Evolutionary conservation across 192 early-diverging fungal species (phyloP).

Genomic region (Umbelopsis sp.): DNA sequence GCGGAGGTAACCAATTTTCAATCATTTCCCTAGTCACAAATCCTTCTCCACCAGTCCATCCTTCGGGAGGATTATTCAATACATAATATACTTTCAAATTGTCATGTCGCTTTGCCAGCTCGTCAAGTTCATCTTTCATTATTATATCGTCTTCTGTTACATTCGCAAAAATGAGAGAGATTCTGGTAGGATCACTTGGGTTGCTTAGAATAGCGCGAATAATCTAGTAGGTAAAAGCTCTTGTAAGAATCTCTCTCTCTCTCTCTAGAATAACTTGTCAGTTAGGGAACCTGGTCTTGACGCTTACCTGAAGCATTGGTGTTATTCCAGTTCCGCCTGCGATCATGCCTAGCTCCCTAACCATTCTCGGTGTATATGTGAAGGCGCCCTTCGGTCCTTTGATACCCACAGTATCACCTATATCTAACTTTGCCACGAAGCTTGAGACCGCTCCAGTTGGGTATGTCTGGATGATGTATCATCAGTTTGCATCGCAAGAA

Average conservation of each 20-base stretch:
- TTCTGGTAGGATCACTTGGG: constrained; percentile 62
- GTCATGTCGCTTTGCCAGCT: constrained; percentile 53
- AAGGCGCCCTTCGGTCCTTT: constrained; percentile 74
- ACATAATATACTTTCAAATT: constrained; percentile 71
- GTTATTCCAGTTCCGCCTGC: constrained; percentile 79
- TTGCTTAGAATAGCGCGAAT: constrained; percentile 63
- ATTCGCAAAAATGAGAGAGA: constrained; percentile 75
- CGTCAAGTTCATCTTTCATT: constrained; percentile 62
- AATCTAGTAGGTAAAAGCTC: constrained; percentile 42
- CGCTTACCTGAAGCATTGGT: constrained; percentile 52
- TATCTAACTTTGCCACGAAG: constrained; percentile 55
- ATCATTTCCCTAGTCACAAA: constrained; percentile 74
- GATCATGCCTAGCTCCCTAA: constrained; percentile 65
- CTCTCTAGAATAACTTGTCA: neutral
- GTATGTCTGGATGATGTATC: constrained; percentile 41
- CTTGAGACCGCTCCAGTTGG: constrained; percentile 52
- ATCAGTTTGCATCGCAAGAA: neutral
- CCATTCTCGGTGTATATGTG: constrained; percentile 63
- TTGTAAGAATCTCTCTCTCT: no score
- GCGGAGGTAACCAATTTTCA: constrained; percentile 64
- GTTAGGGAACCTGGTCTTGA: neutral
- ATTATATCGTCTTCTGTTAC: constrained; percentile 67
- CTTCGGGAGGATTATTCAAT: constrained; percentile 52
- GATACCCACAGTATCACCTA: constrained; percentile 68
- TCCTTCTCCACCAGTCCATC: constrained; percentile 77